Conservation (phyloP, 2,329 filamentous ascomycete species). For the Akanthomyces muscarius region DNA sequence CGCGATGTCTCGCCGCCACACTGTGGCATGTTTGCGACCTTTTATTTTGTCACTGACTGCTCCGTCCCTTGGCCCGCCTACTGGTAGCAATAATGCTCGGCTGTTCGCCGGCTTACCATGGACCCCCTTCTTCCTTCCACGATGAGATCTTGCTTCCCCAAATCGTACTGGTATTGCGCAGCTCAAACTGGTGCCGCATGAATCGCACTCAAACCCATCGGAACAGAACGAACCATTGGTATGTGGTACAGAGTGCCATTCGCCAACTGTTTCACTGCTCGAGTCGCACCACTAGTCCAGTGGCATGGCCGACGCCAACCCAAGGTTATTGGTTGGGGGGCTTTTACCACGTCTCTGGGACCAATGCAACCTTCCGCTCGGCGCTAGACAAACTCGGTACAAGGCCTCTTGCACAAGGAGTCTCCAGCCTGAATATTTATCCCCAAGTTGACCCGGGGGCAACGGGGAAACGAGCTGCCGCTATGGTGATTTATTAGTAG, state of each 20-base stretch:
- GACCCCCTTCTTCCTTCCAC: not conserved
- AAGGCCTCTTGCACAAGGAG: too few species aligned
- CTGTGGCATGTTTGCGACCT: not conserved
- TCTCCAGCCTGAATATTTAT: not conserved
- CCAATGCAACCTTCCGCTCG: not conserved
- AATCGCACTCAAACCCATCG: not conserved
- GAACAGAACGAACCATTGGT: too few species aligned
- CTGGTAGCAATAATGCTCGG: not conserved
- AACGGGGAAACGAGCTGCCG: not conserved
- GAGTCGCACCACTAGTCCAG: not conserved
- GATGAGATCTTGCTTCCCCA: not conserved
- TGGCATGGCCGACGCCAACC: not conserved
- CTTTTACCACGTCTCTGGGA: slow-evolving; percentile 2
- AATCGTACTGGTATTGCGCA: not conserved
- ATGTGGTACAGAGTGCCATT: not conserved
- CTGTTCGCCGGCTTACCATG: not conserved
- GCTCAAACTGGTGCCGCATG: not conserved
- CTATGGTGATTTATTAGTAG: too few species aligned
- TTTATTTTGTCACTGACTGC: not conserved
- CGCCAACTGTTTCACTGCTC: slow-evolving; percentile 1
- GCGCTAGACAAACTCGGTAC: not conserved
- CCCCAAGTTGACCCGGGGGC: not conserved
- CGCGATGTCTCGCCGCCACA: slow-evolving; percentile 14
- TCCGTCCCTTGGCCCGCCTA: slow-evolving; percentile 1
- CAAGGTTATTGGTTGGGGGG: not conserved